Evolutionary conservation across 2,329 filamentous ascomycete species (phyloP).

Genomic region (Helotiales sp.): DNA sequence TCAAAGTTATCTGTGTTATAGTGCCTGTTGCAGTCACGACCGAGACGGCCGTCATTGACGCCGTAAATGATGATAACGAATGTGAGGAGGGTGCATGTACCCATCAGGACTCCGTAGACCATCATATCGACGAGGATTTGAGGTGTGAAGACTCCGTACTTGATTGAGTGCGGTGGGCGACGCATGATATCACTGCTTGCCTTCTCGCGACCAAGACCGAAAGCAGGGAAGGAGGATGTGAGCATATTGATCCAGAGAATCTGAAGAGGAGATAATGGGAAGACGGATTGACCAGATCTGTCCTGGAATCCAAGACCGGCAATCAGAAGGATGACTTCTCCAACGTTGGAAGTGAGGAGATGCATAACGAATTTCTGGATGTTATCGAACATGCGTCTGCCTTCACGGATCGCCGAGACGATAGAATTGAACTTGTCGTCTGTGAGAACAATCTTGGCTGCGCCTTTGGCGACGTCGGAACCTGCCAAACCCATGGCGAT

Average conservation of each 20-base stretch:
- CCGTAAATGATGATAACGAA: slow-evolving; percentile 54
- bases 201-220: slow-evolving; percentile 58
- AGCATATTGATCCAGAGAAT: slow-evolving; percentile 67
- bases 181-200: slow-evolving; percentile 54
- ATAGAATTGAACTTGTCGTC: slow-evolving; percentile 58
- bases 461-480: slow-evolving; percentile 65
- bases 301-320: slow-evolving; percentile 61
- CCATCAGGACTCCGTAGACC: slow-evolving; percentile 52
- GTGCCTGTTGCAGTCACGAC: slow-evolving; percentile 52
- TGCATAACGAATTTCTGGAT: slow-evolving; percentile 59
- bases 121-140: slow-evolving; percentile 55
- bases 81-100: slow-evolving; percentile 47
- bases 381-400: slow-evolving; percentile 54
- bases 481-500: slow-evolving; percentile 62
- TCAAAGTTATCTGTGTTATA: slow-evolving; percentile 52
- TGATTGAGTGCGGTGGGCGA: slow-evolving; percentile 52
- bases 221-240: slow-evolving; percentile 58
- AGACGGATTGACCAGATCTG: slow-evolving; percentile 50
- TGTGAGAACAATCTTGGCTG: slow-evolving; percentile 53
- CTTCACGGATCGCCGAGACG: slow-evolving; percentile 52
- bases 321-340: slow-evolving; percentile 56
- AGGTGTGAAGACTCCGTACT: slow-evolving; percentile 50
- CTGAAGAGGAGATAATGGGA: slow-evolving; percentile 57
- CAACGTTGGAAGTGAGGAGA: slow-evolving; percentile 55
- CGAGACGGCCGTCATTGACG: slow-evolving; percentile 51